Base-by-base conservation (phyloP, 1,284 basidiomycete species). In the Leccinum ponderosum region DNA sequence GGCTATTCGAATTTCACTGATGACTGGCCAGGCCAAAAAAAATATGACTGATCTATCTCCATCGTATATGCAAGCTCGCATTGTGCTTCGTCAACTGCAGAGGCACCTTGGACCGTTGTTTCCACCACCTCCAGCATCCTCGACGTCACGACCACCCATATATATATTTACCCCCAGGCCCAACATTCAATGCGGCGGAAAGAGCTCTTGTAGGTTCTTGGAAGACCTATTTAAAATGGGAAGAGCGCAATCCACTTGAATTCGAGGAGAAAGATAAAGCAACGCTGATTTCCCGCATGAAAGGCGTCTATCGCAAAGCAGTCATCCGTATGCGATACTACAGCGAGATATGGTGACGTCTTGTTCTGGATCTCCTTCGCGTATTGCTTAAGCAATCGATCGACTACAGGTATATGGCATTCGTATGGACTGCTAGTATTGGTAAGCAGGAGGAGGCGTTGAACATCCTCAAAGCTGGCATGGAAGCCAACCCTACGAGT, bases 141-240 rank as follows among this genome's bases (percentile, higher is more conserved):
- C 73, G 15, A 72, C 77, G 9, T 70, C 65, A 53, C 74, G 77
- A 29, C 78, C 80, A 22, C 76, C 83, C 2, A 75, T 92, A 4
- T 83, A 75, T 92, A 4, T 83, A 83, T 68, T 78, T 97, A 3
- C 94, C 95, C 0, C 80, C 84, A 0, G 78, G 82, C 4, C 94
- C 95, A 3, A 88, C 85, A 14, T 96, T 91, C 78, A 87, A 83
- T 58, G 77, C 83, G 1, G 77, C 81, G 7, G 95, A 98, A 70
- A 83, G 93, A 50, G 81, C 83, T 14, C 81, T 92, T 35, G 86
- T 95, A 4, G 87, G 87, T 20, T 86, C 87, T 14, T 99, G 97
- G 97, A 93, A 94, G 68, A 81, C 84, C 3, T 98, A 98, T 73
- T 78, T 99, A 56, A 93, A 94, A 69, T 99, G 94, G 93, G 97